A percentile compares a stretch with the other conserved stretches of the same genome.
These are phyloP conservation scores for Maudiozyma barnettii DNA, from an alignment of 805 yeast genomes.

Conservation along the genomic window DNA sequence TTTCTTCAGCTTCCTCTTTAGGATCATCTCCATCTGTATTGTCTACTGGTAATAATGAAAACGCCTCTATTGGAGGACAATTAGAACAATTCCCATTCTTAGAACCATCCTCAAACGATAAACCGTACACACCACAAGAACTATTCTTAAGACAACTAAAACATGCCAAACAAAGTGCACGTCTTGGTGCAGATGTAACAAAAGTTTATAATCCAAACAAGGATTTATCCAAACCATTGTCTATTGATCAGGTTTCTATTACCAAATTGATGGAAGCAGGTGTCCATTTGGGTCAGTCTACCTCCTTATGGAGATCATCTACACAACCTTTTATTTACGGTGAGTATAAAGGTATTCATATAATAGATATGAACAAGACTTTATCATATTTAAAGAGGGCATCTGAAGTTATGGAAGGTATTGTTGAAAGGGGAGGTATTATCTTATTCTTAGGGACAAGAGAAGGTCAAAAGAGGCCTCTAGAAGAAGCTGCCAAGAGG, in stretches of 20 bases:
- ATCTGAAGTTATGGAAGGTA: conserved; percentile 71
- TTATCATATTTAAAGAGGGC: conserved; percentile 68
- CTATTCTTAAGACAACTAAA: conserved; percentile 63
- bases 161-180: conserved; percentile 45
- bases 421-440: conserved; percentile 76
- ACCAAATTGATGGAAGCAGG: conserved; percentile 80
- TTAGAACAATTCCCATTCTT: conserved; percentile 43
- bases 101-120: conserved; percentile 47
- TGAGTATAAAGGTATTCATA: conserved; percentile 79
- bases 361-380: conserved; percentile 85
- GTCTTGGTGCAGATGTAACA: conserved; percentile 52
- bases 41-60: neutral
- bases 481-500: conserved; percentile 71
- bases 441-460: conserved; percentile 79
- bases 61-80: conserved; percentile 3
- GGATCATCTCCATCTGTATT: neutral
- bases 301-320: conserved; percentile 62
- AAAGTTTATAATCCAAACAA: conserved; percentile 62
- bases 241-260: conserved; percentile 49
- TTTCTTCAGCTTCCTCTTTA: conserved; percentile 1
- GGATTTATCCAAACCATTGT: conserved; percentile 51
- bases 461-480: conserved; percentile 62
- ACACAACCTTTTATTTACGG: conserved; percentile 86
- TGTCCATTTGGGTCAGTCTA: conserved; percentile 91
- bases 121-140: conserved; percentile 71